A percentile compares a stretch with the other conserved stretches of the same genome.
Evolutionary conservation across 768 basidiomycete genomes (phyloP).

Genomic region (Russula earlei): DNA sequence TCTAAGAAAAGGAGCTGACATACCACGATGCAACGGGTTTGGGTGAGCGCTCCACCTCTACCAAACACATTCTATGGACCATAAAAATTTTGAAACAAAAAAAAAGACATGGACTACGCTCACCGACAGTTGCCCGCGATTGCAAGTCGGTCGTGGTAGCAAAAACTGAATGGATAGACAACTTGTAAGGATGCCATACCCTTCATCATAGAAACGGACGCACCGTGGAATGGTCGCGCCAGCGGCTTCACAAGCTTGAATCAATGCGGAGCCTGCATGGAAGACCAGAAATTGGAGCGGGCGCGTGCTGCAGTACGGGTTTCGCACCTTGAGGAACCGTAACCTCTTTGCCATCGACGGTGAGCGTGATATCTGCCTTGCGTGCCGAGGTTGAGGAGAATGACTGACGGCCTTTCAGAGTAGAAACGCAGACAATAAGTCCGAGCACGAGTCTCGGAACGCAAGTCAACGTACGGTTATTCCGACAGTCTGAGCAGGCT

Average conservation of each 20-base stretch:
- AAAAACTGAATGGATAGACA: conserved; percentile 45
- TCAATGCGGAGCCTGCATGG: conserved; percentile 74
- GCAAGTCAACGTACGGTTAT: conserved; percentile 7
- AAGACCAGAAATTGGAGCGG: not conserved
- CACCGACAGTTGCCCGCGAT: conserved; percentile 97
- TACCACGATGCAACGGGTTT: conserved; percentile 94
- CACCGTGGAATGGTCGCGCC: conserved; percentile 75
- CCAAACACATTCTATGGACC: conserved; percentile 81
- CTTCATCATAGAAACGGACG: conserved; percentile 16
- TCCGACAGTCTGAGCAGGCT: conserved; percentile 23
- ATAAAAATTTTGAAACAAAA: not conserved
- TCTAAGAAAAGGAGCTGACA: conserved; percentile 19
- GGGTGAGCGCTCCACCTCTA: conserved; percentile 92
- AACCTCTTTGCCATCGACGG: conserved; percentile 95
- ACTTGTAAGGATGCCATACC: not conserved
- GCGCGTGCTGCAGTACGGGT: not conserved
- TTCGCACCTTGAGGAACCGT: conserved; percentile 87
- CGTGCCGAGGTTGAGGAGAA: conserved; percentile 58
- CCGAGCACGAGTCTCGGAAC: not conserved
- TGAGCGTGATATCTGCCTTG: conserved; percentile 79
- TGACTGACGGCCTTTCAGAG: conserved; percentile 37
- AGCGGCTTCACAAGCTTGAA: conserved; percentile 91
- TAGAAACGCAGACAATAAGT: not conserved
- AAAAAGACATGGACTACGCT: conserved; percentile 24
- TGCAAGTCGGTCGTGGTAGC: conserved; percentile 87